A percentile compares a stretch with the other conserved stretches of the same genome.
phyloP scores from a whole-genome alignment of 1,284 basidiomycete genomes.

The Stygiomarasmius scandens region DNA sequence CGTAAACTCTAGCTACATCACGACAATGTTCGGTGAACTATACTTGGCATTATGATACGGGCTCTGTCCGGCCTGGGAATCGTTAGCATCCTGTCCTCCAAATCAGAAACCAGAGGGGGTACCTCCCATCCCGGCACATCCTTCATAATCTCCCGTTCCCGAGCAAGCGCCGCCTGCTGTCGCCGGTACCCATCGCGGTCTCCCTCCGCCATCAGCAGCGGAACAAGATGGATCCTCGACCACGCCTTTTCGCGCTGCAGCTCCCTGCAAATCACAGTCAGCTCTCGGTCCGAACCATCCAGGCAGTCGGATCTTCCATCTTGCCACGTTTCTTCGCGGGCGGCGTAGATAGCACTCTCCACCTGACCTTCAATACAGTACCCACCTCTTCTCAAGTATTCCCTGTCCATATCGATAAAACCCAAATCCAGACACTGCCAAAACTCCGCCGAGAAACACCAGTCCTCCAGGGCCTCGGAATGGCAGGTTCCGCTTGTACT shows the following conservation, averaged over 20 bases:
- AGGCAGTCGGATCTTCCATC: conserved; percentile 60
- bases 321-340: conserved; percentile 64
- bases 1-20: conserved; percentile 46
- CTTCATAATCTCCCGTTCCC: conserved; percentile 95
- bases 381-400: conserved; percentile 92
- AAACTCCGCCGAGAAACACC: conserved; percentile 84
- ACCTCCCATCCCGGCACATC: conserved; percentile 96
- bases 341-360: conserved; percentile 54
- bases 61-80: conserved; percentile 62
- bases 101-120: conserved; percentile 37
- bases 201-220: conserved; percentile 88
- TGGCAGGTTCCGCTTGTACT: conserved; percentile 96
- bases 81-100: conserved; percentile 15
- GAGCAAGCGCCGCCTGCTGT: conserved; percentile 73
- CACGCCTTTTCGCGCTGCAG: conserved; percentile 92
- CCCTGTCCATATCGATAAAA: conserved; percentile 92
- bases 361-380: conserved; percentile 49
- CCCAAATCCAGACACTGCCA: conserved; percentile 86
- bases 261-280: conserved; percentile 72
- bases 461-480: conserved; percentile 89
- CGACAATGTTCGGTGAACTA: conserved; percentile 66
- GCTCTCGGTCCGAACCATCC: too few species aligned
- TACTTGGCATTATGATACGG: conserved; percentile 87
- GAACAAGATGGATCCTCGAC: conserved; percentile 95
- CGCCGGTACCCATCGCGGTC: conserved; percentile 91